Percentiles rank a stretch among this genome's conserved stretches.
These are phyloP conservation scores for Botrytis hyacinthi DNA, from an alignment of 2,329 filamentous ascomycete genomes.

Conservation along the genomic window DNA sequence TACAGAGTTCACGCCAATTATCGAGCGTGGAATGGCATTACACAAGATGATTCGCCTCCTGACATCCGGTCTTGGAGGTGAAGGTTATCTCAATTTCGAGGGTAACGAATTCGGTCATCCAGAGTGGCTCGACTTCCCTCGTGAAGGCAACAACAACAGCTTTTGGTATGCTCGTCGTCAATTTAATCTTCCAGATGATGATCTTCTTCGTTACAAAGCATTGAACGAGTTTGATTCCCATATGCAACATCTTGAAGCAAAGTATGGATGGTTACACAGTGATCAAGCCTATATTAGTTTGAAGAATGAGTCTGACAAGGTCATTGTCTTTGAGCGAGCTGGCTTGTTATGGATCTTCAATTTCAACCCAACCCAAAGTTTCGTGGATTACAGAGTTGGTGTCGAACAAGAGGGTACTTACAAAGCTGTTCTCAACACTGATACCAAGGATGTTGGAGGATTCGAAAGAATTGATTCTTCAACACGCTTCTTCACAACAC, in stretches of 20 bases:
- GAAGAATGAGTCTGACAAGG: conserved; percentile 91
- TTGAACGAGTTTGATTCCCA: conserved; percentile 90
- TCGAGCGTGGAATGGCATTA: conserved; percentile 85
- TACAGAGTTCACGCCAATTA: conserved; percentile 78
- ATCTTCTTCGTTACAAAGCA: conserved; percentile 81
- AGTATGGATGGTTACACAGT: conserved; percentile 86
- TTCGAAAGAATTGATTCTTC: conserved; percentile 71
- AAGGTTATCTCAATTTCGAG: conserved; percentile 98
- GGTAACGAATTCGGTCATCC: conserved; percentile 99
- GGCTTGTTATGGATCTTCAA: conserved; percentile 95
- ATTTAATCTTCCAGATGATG: conserved; percentile 86
- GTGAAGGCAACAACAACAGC: conserved; percentile 86
- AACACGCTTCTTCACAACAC: conserved; percentile 90
- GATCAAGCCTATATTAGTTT: conserved; percentile 88
- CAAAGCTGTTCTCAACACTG: conserved; percentile 78
- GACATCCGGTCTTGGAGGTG: conserved; percentile 86
- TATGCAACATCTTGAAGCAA: conserved; percentile 85
- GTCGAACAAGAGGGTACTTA: conserved; percentile 85
- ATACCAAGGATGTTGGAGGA: conserved; percentile 75
- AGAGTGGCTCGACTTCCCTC: conserved; percentile 98
- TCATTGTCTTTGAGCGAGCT: conserved; percentile 91
- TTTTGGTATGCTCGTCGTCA: conserved; percentile 94
- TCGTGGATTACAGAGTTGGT: conserved; percentile 88
- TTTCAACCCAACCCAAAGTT: conserved; percentile 83
- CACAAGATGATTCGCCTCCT: conserved; percentile 98